Evolutionary conservation across 2,329 filamentous ascomycete genomes (phyloP), one percentile per base, ranked within the genome.

Genomic region (Stemphylium vesicarium): DNA sequence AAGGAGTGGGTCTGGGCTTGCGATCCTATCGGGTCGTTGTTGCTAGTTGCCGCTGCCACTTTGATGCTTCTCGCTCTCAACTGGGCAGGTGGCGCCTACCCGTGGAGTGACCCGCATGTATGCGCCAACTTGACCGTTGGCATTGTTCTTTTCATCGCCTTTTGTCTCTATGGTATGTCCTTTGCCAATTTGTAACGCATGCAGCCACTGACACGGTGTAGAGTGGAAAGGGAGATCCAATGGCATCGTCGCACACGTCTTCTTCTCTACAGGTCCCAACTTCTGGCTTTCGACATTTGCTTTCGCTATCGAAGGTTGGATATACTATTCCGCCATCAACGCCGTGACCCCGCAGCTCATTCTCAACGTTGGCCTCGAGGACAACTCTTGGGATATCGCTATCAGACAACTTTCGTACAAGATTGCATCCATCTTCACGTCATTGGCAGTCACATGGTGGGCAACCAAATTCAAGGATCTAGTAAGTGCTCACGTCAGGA

Each of bases 231-330:
- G 81, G 1, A 73, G 83, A 51, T 62, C 70, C 7, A 83, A 85
- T 57, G 83, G 83, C 4, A 79, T 85, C 8, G 74, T 85, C 0
- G 82, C 83, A 0, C 83, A 85, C 60, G 77, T 84, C 32, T 84
- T 85, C 75, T 85, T 85, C 70, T 73, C 70, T 26, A 71, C 75
- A 1, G 82, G 82, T 11, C 79, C 79, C 11, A 85, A 85, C 64
- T 85, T 85, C 61, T 79, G 76, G 7, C 77, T 84, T 4, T 79
- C 82, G 2, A 78, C 81, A 9, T 84, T 84, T 63, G 83, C 83
- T 4, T 85, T 85, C 56, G 79, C 80, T 3, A 80, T 85, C 31
- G 83, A 85, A 69, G 83, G 83, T 12, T 85, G 82, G 82, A 82
- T 85, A 50, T 85, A 84, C 55, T 73, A 73, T 37, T 70, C 65